Conservation (phyloP, 306 rosid genomes). For the Carpinus fangiana region DNA sequence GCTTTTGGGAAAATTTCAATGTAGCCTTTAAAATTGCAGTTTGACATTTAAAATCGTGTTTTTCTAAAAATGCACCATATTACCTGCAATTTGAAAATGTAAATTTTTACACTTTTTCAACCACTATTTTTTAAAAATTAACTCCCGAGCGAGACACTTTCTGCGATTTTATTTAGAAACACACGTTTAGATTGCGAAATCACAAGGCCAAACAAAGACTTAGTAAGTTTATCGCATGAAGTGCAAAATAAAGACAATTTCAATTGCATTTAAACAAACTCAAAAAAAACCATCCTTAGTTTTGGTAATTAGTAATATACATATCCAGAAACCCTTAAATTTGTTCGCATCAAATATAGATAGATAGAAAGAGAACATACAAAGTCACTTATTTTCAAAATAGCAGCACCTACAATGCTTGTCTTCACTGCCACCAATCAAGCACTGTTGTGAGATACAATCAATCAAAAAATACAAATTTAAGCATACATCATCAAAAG, state of each 20-base stretch:
- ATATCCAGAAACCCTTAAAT: not conserved
- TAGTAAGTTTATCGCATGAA: not conserved
- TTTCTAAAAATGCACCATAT: too few relatives aligned
- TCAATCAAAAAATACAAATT: not conserved
- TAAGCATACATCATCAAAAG: constrained; percentile 2
- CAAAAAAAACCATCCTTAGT: not conserved
- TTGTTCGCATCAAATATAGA: not conserved
- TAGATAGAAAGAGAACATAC: constrained; percentile 49
- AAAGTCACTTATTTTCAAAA: constrained; percentile 48
- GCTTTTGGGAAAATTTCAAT: too few relatives aligned
- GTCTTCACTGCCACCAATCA: constrained; percentile 60
- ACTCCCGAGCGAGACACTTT: too few relatives aligned
- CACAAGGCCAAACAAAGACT: not conserved
- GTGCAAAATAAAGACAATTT: not conserved
- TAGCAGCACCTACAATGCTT: constrained; percentile 52
- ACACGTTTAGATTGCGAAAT: too few relatives aligned
- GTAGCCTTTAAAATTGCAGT: too few relatives aligned
- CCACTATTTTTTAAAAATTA: too few relatives aligned
- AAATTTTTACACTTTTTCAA: too few relatives aligned
- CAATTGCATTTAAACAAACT: not conserved
- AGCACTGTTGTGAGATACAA: constrained; percentile 29
- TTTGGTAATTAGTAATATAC: not conserved
- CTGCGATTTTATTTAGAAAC: too few relatives aligned
- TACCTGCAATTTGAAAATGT: too few relatives aligned
- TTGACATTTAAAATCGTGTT: too few relatives aligned